Percentiles rank a stretch among this genome's conserved stretches.
Conservation (phyloP, 306 rosid genomes). For the Vicia faba region DNA sequence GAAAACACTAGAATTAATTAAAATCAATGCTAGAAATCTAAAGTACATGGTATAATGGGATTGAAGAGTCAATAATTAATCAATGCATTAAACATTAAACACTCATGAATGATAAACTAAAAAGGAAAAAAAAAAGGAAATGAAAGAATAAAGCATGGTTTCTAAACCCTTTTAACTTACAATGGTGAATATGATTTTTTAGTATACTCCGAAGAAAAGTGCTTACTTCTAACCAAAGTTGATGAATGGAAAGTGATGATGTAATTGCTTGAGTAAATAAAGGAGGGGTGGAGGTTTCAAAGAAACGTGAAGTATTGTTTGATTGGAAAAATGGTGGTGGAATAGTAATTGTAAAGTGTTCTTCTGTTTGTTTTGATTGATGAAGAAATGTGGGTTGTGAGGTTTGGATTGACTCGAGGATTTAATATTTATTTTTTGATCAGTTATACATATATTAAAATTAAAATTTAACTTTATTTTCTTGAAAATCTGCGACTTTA, state of each 20-base stretch:
- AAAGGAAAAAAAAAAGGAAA: no score
- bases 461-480: no score
- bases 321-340: constrained; percentile 79
- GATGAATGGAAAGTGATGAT: not conserved
- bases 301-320: constrained; percentile 42
- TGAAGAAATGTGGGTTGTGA: constrained; percentile 13
- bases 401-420: constrained; percentile 96
- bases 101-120: no score
- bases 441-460: no score
- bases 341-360: constrained; percentile 54
- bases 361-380: constrained; percentile 48
- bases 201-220: not conserved
- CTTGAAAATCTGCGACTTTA: no score
- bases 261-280: constrained; percentile 37
- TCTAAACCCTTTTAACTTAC: not conserved
- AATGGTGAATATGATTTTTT: no score
- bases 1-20: no score
- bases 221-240: not conserved
- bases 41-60: no score
- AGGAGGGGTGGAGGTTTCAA: constrained; percentile 46
- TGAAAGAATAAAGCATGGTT: no score
- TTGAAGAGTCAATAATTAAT: no score
- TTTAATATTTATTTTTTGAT: constrained; percentile 42
- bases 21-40: no score
- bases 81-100: no score